These are phyloP conservation scores for Meyerozyma carpophila DNA, from an alignment of 1,139 yeast genomes.

Conservation along the genomic window DNA sequence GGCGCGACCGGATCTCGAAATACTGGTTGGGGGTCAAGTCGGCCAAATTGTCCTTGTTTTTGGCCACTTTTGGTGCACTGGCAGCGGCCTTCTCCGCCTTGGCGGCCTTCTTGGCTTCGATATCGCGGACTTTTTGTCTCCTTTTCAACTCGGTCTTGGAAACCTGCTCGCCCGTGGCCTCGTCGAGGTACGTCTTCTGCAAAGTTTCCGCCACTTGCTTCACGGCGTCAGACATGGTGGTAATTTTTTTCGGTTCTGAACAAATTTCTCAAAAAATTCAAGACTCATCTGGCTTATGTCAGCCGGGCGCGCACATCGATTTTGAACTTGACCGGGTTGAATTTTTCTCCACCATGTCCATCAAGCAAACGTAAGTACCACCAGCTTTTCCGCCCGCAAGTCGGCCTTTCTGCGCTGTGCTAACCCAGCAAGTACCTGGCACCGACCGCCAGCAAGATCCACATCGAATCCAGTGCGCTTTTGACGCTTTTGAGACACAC, in stretches of 20 bases:
- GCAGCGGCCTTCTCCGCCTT: constrained; percentile 67
- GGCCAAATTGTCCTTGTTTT: constrained; percentile 68
- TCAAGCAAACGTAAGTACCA: constrained; percentile 19
- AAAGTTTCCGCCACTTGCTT: constrained; percentile 70
- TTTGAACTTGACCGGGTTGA: not conserved
- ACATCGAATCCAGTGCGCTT: constrained; percentile 56
- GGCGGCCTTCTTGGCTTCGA: constrained; percentile 86
- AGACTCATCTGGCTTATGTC: constrained; percentile 1
- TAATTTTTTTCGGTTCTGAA: not conserved
- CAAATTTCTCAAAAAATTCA: not conserved
- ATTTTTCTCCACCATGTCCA: constrained; percentile 14
- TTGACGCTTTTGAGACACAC: constrained; percentile 71
- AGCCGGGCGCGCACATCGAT: constrained; percentile 1
- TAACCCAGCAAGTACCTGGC: constrained; percentile 22
- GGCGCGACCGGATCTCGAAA: constrained; percentile 88
- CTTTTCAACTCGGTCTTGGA: constrained; percentile 95
- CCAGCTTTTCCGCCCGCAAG: not conserved
- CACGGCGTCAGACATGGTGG: constrained; percentile 40
- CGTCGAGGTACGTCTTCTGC: constrained; percentile 86
- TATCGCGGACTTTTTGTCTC: constrained; percentile 85
- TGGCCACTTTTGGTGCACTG: constrained; percentile 45
- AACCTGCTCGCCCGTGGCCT: constrained; percentile 92
- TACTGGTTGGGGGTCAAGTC: constrained; percentile 94
- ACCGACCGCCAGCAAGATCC: constrained; percentile 43
- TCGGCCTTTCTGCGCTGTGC: not conserved